Evolutionary conservation across 73 alveolate species (phyloP).

Genomic region (Tetrahymena malaccensis): DNA sequence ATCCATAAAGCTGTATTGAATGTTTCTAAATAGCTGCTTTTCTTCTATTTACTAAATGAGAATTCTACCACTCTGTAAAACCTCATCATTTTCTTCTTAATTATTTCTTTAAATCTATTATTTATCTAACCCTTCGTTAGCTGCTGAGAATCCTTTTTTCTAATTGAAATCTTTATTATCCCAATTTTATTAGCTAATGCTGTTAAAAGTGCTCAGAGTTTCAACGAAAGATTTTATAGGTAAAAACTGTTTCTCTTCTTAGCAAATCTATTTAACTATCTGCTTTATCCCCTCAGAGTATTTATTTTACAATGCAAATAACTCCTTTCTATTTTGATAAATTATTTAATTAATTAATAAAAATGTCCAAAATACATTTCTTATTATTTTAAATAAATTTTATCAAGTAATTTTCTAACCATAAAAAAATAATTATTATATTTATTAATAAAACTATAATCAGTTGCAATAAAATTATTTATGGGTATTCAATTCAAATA

Average conservation of each 20-base stretch:
- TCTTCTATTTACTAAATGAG: background rate
- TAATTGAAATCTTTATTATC: background rate
- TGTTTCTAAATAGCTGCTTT: background rate
- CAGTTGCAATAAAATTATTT: no score
- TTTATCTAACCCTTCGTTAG: background rate
- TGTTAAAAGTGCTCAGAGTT: background rate
- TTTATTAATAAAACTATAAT: no score
- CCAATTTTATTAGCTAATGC: background rate
- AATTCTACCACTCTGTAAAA: background rate
- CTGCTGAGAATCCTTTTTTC: background rate
- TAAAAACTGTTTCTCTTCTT: background rate
- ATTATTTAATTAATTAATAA: no score
- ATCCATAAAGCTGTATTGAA: background rate
- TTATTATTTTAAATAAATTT: no score
- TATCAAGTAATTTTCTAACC: no score
- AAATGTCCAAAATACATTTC: no score
- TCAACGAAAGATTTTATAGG: background rate
- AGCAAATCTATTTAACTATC: background rate
- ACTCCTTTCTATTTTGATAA: background rate
- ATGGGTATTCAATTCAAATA: no score
- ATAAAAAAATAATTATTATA: no score
- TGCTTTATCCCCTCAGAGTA: background rate
- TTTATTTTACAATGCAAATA: background rate
- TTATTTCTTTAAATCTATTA: background rate
- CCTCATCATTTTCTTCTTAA: background rate